phyloP scores from a whole-genome alignment of 441 rosid genomes.

The Adansonia madagascariensis region DNA sequence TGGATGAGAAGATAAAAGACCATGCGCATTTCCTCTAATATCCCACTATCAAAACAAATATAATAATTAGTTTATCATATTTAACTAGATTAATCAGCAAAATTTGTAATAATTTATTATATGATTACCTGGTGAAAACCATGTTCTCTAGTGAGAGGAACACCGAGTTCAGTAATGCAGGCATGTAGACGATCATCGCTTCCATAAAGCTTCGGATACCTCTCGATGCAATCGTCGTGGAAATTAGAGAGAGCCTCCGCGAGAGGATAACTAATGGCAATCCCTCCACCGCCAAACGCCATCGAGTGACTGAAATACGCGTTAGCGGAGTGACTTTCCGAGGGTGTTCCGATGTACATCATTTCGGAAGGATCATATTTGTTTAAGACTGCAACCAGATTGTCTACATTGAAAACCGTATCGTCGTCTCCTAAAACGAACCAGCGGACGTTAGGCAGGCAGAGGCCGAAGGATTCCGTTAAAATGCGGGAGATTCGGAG shows the following conservation, averaged over 20 bases:
- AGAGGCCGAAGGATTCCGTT: conserved; percentile 66
- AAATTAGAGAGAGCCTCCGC: conserved; percentile 67
- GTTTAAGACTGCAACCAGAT: conserved; percentile 64
- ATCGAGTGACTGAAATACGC: conserved; percentile 78
- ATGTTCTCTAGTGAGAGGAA: conserved; percentile 75
- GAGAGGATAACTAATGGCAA: conserved; percentile 80
- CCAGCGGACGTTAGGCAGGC: conserved; percentile 68
- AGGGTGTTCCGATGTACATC: conserved; percentile 75
- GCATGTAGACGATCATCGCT: conserved; percentile 93
- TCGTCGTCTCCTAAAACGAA: conserved; percentile 89
- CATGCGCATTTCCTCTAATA: conserved; percentile 77
- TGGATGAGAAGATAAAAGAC: conserved; percentile 76
- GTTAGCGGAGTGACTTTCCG: conserved; percentile 90
- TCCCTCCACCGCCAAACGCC: conserved; percentile 98
- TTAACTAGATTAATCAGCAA: background rate
- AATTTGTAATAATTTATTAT: background rate
- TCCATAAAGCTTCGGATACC: conserved; percentile 83
- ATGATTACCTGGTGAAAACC: conserved; percentile 57
- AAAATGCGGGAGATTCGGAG: conserved; percentile 84
- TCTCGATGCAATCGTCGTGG: conserved; percentile 72
- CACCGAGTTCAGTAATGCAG: conserved; percentile 86
- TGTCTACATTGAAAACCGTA: conserved; percentile 70
- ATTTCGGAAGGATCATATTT: conserved; percentile 79
- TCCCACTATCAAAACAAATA: conserved; percentile 65
- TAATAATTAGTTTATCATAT: background rate